These are phyloP conservation scores for Plasmodium coatneyi DNA, from an alignment of 169 alveolate species.

Conservation along the genomic window DNA sequence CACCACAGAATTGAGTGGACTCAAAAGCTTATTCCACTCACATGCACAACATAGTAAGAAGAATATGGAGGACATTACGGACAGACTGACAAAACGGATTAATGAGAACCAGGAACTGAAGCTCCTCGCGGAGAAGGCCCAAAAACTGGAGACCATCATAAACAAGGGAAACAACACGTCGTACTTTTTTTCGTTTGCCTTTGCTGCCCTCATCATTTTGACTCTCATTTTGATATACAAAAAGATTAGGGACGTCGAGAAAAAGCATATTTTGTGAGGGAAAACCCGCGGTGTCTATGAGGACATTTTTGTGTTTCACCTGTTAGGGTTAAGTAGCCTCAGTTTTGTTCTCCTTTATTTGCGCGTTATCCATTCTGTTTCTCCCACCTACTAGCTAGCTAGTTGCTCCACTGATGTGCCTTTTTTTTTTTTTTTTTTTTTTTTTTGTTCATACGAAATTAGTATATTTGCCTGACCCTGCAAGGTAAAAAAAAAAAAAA, in stretches of 20 bases:
- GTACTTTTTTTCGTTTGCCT: conserved; percentile 13
- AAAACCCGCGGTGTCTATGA: background rate
- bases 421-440: no score
- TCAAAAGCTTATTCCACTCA: conserved; percentile 59
- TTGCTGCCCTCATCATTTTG: conserved; percentile 26
- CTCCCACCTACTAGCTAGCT: background rate
- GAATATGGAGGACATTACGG: conserved; percentile 61
- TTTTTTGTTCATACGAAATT: no score
- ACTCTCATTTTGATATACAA: conserved; percentile 47
- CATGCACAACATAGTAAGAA: conserved; percentile 66
- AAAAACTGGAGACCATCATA: conserved; percentile 46
- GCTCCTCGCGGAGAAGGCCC: conserved; percentile 64
- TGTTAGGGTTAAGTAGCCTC: background rate
- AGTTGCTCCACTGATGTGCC: background rate
- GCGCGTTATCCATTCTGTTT: background rate
- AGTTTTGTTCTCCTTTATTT: no score
- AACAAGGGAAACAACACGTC: conserved; percentile 50
- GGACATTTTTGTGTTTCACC: background rate
- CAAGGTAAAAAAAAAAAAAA: no score
- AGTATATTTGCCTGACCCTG: no score
- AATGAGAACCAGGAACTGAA: conserved; percentile 48
- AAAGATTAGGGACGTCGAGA: conserved; percentile 70
- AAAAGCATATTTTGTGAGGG: conserved; percentile 53
- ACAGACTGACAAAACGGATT: conserved; percentile 26
- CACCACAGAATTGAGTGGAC: conserved; percentile 58